These are phyloP conservation scores for Primulina tabacum DNA, from an alignment of 257 asterid species.

Conservation along the genomic window DNA sequence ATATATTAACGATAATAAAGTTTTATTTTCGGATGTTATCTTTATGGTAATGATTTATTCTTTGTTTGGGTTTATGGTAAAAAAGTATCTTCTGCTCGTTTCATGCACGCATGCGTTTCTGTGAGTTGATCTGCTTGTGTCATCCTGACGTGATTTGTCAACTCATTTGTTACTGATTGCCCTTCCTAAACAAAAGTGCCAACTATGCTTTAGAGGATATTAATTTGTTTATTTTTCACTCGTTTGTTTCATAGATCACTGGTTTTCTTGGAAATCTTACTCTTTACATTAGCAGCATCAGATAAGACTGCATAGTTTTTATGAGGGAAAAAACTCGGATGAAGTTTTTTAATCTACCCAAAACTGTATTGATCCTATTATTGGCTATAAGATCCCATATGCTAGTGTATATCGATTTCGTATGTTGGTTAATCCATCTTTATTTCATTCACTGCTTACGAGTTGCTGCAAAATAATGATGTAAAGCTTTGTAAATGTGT, in stretches of 20 bases:
- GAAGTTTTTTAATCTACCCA: background rate
- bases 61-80: constrained; percentile 6
- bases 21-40: background rate
- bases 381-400: background rate
- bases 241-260: background rate
- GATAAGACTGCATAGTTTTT: no score
- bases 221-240: no score
- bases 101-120: background rate
- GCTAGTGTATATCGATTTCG: background rate
- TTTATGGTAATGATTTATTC: constrained; percentile 10
- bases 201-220: no score
- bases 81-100: background rate
- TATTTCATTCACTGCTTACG: background rate
- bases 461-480: background rate
- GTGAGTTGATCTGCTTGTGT: background rate
- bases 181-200: no score
- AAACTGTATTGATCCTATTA: background rate
- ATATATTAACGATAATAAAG: no score
- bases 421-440: no score
- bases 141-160: background rate
- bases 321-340: background rate
- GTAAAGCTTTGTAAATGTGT: background rate
- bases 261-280: background rate
- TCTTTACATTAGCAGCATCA: background rate
- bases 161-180: no score